Percentiles rank a stretch among this genome's conserved stretches.
Conservation (phyloP, 2,329 filamentous ascomycete species). For the Cladosporium sp. region DNA sequence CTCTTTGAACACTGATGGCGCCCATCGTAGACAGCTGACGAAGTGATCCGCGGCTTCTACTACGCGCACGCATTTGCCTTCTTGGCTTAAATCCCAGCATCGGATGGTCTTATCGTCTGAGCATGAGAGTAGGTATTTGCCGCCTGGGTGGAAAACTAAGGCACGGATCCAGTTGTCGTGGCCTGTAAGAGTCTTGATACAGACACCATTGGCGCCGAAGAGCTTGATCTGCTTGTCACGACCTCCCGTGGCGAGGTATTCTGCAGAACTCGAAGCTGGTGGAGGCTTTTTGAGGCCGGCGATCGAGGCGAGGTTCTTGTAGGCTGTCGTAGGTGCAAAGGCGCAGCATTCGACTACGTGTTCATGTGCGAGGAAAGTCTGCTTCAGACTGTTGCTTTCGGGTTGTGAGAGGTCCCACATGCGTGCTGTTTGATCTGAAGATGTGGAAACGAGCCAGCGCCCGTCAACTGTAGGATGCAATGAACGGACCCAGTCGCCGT, state of each 20-base stretch:
- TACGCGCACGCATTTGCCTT: conserved; percentile 85
- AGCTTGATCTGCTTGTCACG: conserved; percentile 88
- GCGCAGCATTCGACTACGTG: conserved; percentile 84
- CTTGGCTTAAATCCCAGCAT: conserved; percentile 91
- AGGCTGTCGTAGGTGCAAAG: conserved; percentile 77
- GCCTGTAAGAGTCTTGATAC: conserved; percentile 79
- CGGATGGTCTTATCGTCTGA: conserved; percentile 89
- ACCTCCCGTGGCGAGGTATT: conserved; percentile 86
- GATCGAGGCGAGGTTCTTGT: conserved; percentile 73
- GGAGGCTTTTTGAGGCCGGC: conserved; percentile 85
- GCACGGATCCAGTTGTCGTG: conserved; percentile 94
- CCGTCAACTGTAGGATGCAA: conserved; percentile 82
- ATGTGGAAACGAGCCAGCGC: conserved; percentile 77
- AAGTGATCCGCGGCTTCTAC: conserved; percentile 78
- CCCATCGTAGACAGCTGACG: conserved; percentile 84
- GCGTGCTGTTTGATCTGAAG: conserved; percentile 77
- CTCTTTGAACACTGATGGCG: conserved; percentile 71
- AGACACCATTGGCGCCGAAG: conserved; percentile 82
- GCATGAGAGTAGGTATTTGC: conserved; percentile 84
- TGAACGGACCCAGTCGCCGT: conserved; percentile 88
- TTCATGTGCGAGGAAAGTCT: conserved; percentile 82
- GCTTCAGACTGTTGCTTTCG: conserved; percentile 64
- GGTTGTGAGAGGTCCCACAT: conserved; percentile 80
- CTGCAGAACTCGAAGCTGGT: conserved; percentile 70
- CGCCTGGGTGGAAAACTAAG: conserved; percentile 85